phyloP scores from a whole-genome alignment of 345 rosid species.

The Combretum micranthum region DNA sequence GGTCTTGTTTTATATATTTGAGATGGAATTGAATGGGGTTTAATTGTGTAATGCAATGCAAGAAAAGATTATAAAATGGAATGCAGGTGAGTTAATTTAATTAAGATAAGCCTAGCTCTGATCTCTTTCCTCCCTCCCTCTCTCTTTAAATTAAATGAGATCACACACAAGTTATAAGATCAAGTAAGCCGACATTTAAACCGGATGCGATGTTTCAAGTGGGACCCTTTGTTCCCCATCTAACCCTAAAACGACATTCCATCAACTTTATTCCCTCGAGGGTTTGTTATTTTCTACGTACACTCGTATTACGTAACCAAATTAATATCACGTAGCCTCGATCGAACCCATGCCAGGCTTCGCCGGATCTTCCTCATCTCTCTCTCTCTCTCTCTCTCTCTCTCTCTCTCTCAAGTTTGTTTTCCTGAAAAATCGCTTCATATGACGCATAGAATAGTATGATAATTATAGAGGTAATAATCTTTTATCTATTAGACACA shows the following conservation, averaged over 20 bases:
- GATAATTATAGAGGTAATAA: too few relatives aligned
- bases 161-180: conserved; percentile 4
- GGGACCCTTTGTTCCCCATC: conserved; percentile 64
- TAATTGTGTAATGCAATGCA: too few relatives aligned
- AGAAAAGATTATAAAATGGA: background rate
- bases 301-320: conserved; percentile 59
- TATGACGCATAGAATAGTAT: too few relatives aligned
- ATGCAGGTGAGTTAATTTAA: background rate
- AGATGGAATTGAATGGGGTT: background rate
- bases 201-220: conserved; percentile 22
- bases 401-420: background rate
- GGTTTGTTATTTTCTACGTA: conserved; percentile 62
- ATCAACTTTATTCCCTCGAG: conserved; percentile 36
- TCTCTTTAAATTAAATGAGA: background rate
- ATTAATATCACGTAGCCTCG: conserved; percentile 39
- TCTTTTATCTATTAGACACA: too few relatives aligned
- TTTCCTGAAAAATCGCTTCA: background rate
- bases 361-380: conserved; percentile 5
- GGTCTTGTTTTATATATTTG: conserved; percentile 5
- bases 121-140: background rate
- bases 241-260: conserved; percentile 87
- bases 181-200: conserved; percentile 33
- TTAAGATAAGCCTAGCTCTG: conserved; percentile 16
- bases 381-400: background rate
- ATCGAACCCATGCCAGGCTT: background rate